Percentiles rank a stretch among this genome's conserved stretches.
Evolutionary conservation across 75 land plant genomes (phyloP).

Genomic region (Chamaecyparis obtusa): DNA sequence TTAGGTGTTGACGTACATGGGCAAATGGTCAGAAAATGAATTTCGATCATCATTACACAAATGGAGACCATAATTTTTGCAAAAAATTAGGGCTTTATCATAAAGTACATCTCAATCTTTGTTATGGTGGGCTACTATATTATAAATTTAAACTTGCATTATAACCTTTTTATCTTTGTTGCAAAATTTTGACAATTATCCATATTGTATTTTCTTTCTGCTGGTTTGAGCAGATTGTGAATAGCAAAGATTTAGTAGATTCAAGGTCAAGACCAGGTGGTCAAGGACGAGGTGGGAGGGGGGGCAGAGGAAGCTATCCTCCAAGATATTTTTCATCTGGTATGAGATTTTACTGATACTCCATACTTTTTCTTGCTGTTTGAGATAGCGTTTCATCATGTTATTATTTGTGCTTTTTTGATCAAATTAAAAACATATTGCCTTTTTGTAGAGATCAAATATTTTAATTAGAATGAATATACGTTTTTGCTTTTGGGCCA

Average conservation of each 20-base stretch:
- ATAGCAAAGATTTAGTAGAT: constrained; percentile 30
- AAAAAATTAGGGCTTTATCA: no score
- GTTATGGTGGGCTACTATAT: neutral
- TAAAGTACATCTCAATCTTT: no score
- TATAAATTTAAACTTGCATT: neutral
- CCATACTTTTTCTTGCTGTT: neutral
- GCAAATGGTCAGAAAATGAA: no score
- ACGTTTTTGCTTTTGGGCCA: neutral
- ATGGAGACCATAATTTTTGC: no score
- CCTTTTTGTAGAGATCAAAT: no score
- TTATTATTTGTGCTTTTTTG: neutral
- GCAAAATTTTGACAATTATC: constrained; percentile 8
- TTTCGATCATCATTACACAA: no score
- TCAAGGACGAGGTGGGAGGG: constrained; percentile 46
- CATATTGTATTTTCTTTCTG: neutral
- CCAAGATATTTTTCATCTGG: constrained; percentile 41
- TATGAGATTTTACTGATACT: constrained; percentile 5
- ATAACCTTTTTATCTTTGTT: neutral
- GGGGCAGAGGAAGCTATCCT: constrained; percentile 38
- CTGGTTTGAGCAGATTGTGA: constrained; percentile 14
- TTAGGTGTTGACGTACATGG: no score
- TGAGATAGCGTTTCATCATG: neutral
- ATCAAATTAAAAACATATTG: neutral
- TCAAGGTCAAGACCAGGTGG: constrained; percentile 24
- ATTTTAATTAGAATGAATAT: neutral